Base-by-base conservation (phyloP, 306 rosid species). In the Prunus kanzakura region DNA sequence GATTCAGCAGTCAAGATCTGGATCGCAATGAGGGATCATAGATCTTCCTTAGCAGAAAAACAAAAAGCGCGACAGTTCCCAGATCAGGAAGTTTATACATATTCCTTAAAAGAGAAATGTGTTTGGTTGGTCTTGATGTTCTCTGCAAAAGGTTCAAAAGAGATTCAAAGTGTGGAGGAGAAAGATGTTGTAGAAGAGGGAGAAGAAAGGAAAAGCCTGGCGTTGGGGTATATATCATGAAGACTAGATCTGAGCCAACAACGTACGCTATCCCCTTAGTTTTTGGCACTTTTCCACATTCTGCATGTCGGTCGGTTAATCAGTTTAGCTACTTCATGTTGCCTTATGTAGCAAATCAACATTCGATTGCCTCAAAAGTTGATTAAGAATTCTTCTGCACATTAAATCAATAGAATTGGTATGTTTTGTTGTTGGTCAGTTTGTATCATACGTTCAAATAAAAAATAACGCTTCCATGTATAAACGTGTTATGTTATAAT, bases 231-330 rank as follows among this genome's bases (percentile, higher is more conserved):
- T 6, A 61, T 54, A 62, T 62, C 22, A 51, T 75, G 77, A 75
- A 80, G 80, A 80, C 84, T 69, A 80, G 84, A 80, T 80, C 84
- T 75, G 63, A 80, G 29, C 84, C 84, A 75, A 80, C 60, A 61
- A 61, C 38, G 74, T 60, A 58, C 25, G 64, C 69, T 43, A 35
- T 75, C 25, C 80, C 66, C 57, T 22, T 62, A 32, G 57, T 27
- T 63, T 63, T 74, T 54, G 73, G 77, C 71, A 61, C 30, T 51
- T 75, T 12, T 19, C 16, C 35, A 64, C 50, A 64, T 64, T 63
- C 67, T 63, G 55, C 56, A 56, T 80, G 84, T 80, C 84, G 84
- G 84, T 80, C 61, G 69, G 29, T 19, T 63, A 2, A 63, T 19
- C 16, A 52, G 2, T 63, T 30, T 29, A 29, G n/a, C 16, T 30